Conservation (phyloP, 2,329 filamentous ascomycete species). For the Ophiostoma quercus region DNA sequence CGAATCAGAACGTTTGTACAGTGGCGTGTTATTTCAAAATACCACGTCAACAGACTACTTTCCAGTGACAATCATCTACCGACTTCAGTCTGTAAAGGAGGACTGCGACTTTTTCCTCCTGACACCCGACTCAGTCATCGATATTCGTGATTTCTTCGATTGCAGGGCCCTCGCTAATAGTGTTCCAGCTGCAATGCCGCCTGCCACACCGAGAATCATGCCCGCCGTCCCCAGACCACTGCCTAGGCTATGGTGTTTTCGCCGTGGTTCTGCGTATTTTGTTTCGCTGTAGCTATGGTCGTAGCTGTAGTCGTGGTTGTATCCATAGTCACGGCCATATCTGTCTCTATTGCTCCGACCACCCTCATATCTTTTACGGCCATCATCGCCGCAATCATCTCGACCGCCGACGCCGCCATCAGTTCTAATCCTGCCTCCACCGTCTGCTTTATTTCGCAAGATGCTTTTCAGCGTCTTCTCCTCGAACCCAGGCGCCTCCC, state of each 20-base stretch:
- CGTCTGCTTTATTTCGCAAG: neutral
- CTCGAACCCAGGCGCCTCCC: constrained; percentile 42
- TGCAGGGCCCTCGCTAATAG: constrained; percentile 19
- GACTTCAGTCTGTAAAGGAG: neutral
- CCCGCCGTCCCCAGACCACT: neutral
- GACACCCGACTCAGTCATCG: neutral
- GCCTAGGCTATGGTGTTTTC: neutral
- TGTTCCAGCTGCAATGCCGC: constrained; percentile 22
- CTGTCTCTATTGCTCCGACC: neutral
- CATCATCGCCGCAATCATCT: neutral
- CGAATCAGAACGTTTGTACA: neutral
- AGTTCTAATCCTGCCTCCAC: neutral
- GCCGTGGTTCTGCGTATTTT: neutral
- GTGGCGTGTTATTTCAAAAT: neutral
- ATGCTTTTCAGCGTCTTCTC: neutral
- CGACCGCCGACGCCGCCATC: neutral
- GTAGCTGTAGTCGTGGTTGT: neutral
- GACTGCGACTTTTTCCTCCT: neutral
- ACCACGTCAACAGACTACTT: neutral
- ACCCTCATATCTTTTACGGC: neutral
- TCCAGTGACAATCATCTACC: neutral
- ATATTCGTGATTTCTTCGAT: neutral
- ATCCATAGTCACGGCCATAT: neutral
- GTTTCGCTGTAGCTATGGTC: neutral
- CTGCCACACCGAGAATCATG: constrained; percentile 20